These are phyloP conservation scores for Globisporangium nagaii DNA, from an alignment of 352 stramenopile species.

Conservation along the genomic window DNA sequence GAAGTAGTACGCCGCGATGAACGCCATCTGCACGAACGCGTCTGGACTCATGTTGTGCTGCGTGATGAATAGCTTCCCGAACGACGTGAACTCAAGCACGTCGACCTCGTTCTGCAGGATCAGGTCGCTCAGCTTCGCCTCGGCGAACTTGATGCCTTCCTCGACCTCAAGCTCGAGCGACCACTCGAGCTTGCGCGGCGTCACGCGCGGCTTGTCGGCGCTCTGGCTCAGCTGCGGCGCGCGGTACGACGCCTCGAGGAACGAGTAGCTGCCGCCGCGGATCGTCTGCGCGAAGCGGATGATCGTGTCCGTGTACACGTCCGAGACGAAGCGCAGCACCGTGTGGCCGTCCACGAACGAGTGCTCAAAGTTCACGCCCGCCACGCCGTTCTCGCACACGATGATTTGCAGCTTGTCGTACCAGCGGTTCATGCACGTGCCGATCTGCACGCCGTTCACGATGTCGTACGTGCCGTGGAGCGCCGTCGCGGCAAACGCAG, in stretches of 20 bases:
- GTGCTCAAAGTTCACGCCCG: slow-evolving; percentile 97
- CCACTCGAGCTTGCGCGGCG: slow-evolving; percentile 92
- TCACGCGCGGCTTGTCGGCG: slow-evolving; percentile 36
- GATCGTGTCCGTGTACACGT: slow-evolving; percentile 90
- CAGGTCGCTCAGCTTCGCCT: slow-evolving; percentile 91
- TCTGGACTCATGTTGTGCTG: slow-evolving; percentile 92
- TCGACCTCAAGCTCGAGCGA: slow-evolving; percentile 71
- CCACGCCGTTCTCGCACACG: slow-evolving; percentile 91
- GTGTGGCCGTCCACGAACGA: slow-evolving; percentile 96
- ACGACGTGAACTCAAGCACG: slow-evolving; percentile 92
- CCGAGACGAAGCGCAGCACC: slow-evolving; percentile 86
- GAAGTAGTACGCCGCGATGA: slow-evolving; percentile 92
- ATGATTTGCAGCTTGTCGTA: slow-evolving; percentile 98
- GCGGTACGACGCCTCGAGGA: slow-evolving; percentile 72
- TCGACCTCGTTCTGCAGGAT: slow-evolving; percentile 92
- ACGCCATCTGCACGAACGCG: slow-evolving; percentile 95
- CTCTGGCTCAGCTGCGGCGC: slow-evolving; percentile 50
- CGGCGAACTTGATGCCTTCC: slow-evolving; percentile 89
- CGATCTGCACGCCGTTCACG: slow-evolving; percentile 62
- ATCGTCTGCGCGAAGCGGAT: slow-evolving; percentile 93
- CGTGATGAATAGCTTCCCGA: slow-evolving; percentile 89
- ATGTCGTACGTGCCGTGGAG: slow-evolving; percentile 92
- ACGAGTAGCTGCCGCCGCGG: slow-evolving; percentile 70
- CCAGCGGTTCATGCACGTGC: slow-evolving; percentile 96
- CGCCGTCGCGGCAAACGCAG: slow-evolving; percentile 77